Base-by-base conservation (phyloP, 2,329 filamentous ascomycete genomes). In the Venturia nashicola region DNA sequence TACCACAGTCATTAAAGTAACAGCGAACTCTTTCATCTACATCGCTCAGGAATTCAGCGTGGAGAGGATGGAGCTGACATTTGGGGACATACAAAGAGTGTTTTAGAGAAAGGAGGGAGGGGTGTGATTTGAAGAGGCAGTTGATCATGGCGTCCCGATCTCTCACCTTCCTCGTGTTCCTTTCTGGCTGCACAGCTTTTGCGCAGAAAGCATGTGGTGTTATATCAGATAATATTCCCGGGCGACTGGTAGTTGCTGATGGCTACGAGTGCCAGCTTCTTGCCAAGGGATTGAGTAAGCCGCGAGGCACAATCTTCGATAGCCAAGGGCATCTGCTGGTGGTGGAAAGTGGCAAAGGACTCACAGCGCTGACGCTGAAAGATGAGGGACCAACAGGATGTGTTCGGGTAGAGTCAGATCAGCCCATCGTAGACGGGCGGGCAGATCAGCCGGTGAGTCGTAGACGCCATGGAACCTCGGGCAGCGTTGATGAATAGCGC, bases 241-340 rank as follows among this genome's bases (percentile, higher is more conserved):
- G 20, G 2, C 46, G 23, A 5, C 14, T 51, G 20, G 12, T 27
- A 51, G 46, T 20, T 27, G 46, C 46, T 51, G 46, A 51, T 51
- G 46, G 20, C 20, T 27, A 51, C 20, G 76, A 62, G 73, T 65
- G 32, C 11, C 46, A 51, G 20, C 46, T 51, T 48, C 71, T 78
- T 40, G 75, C 74, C 11, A 76, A 73, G 1, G 71, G 72, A 8
- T 65, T 78, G 20, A 69, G 65, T 7, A 70, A 72, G 48, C 77
- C 77, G n/a, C 71, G 77, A 27, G 73, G 74, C 1, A 70, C 79
- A 12, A 64, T 70, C 6, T 73, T 78, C 59, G 77, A 79, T 64
- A 68, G 64, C 8, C 68, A 69, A 3, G 77, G 76, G 0, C 74
- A 77, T 65, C 68, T 79, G 3, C 70, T 79, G 6, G 69, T 78